Percentiles rank a stretch among this genome's conserved stretches.
Evolutionary conservation across 768 basidiomycete genomes (phyloP).

Genomic region (Leccinum boreale): DNA sequence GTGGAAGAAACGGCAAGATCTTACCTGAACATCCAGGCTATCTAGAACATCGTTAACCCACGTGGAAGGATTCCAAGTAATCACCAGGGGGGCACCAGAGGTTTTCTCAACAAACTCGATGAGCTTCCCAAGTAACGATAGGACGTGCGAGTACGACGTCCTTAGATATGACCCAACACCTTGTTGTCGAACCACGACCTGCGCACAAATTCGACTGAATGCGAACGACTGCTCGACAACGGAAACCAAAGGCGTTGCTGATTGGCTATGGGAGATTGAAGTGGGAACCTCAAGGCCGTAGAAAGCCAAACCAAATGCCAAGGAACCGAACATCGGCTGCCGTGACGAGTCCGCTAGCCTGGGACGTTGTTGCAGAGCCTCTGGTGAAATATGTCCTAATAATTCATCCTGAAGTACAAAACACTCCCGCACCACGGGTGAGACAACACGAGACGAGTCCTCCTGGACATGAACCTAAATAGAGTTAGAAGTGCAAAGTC

Average conservation of each 20-base stretch:
- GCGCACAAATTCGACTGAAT: slow-evolving; percentile 46
- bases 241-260: slow-evolving; percentile 50
- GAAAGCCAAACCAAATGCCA: slow-evolving; percentile 58
- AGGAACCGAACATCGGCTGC: slow-evolving; percentile 37
- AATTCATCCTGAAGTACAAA: slow-evolving; percentile 54
- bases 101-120: slow-evolving; percentile 39
- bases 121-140: slow-evolving; percentile 52
- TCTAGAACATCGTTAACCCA: slow-evolving; percentile 63
- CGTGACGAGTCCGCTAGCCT: slow-evolving; percentile 39
- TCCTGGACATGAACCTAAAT: slow-evolving; percentile 36
- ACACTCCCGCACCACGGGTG: slow-evolving; percentile 37
- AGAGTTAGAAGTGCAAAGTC: neutral
- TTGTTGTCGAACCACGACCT: slow-evolving; percentile 31
- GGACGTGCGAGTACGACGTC: slow-evolving; percentile 49
- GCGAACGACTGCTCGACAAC: slow-evolving; percentile 53
- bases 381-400: slow-evolving; percentile 47
- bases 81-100: slow-evolving; percentile 28
- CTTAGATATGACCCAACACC: slow-evolving; percentile 36
- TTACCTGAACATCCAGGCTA: slow-evolving; percentile 55
- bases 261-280: slow-evolving; percentile 23
- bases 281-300: slow-evolving; percentile 46
- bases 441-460: slow-evolving; percentile 35
- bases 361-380: slow-evolving; percentile 50
- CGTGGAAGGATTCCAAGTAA: slow-evolving; percentile 57
- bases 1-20: slow-evolving; percentile 6